Conservation (phyloP, 1,284 basidiomycete genomes). For the Cutaneotrichosporon sp. region DNA sequence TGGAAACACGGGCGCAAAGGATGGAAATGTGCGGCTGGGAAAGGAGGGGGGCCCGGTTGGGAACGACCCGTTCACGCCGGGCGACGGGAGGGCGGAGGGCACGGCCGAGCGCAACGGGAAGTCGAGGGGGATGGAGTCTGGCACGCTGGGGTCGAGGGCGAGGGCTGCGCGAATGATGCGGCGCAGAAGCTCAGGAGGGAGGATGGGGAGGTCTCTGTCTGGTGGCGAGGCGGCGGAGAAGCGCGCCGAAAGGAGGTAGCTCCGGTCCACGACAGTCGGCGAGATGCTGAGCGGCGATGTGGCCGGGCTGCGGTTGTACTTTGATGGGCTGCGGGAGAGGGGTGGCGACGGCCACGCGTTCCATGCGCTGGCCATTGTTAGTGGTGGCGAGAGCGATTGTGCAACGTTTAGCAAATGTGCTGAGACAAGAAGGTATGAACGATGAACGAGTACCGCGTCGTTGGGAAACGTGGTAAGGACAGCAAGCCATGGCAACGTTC, state of each 20-base stretch:
- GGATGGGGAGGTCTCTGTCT: slow-evolving; percentile 2
- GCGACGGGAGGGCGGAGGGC: neutral
- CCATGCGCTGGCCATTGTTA: slow-evolving; percentile 11
- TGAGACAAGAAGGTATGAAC: too few species aligned
- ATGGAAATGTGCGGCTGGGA: neutral
- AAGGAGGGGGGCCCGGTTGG: neutral
- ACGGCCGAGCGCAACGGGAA: neutral
- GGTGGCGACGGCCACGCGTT: slow-evolving; percentile 10
- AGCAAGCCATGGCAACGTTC: neutral
- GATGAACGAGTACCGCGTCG: too few species aligned
- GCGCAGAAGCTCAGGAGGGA: slow-evolving; percentile 25
- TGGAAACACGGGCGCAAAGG: neutral
- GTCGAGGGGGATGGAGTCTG: slow-evolving; percentile 5
- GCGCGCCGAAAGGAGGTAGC: slow-evolving; percentile 5
- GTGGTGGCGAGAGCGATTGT: neutral
- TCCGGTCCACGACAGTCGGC: slow-evolving; percentile 1
- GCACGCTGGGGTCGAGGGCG: slow-evolving; percentile 13
- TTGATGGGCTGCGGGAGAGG: slow-evolving; percentile 1
- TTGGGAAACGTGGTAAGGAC: too few species aligned
- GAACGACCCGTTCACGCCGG: neutral
- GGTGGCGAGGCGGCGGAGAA: slow-evolving; percentile 3
- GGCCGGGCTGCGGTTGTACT: slow-evolving; percentile 2
- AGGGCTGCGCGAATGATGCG: slow-evolving; percentile 34
- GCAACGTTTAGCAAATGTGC: too few species aligned
- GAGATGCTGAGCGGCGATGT: neutral